Conservation (phyloP, 768 basidiomycete genomes). For the Saitozyma podzolica region DNA sequence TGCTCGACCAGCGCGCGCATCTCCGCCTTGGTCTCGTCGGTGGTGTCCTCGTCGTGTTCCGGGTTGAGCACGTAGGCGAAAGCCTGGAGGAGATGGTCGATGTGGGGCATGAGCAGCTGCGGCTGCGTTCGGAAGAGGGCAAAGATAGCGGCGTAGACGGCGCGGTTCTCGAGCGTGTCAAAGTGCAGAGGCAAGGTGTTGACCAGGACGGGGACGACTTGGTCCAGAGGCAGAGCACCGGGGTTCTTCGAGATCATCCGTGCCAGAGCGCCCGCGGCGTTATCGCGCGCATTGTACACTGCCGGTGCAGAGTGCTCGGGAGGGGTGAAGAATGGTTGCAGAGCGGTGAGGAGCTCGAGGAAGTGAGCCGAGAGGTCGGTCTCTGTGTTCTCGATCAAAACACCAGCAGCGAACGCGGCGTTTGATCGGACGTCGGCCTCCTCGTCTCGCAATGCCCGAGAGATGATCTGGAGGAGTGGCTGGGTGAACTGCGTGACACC, state of each 20-base stretch:
- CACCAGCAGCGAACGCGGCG: slow-evolving; percentile 89
- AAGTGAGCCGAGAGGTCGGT: slow-evolving; percentile 81
- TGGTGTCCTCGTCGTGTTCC: slow-evolving; percentile 69
- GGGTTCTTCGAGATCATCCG: slow-evolving; percentile 81
- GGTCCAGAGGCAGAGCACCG: slow-evolving; percentile 75
- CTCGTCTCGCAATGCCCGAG: slow-evolving; percentile 73
- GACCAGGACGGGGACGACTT: slow-evolving; percentile 69
- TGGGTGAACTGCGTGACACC: slow-evolving; percentile 80
- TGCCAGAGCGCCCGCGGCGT: slow-evolving; percentile 90
- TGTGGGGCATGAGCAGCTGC: slow-evolving; percentile 66
- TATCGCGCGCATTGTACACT: slow-evolving; percentile 83
- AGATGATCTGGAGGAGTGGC: slow-evolving; percentile 78
- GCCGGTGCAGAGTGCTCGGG: slow-evolving; percentile 65
- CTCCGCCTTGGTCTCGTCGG: slow-evolving; percentile 72
- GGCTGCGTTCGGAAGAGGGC: slow-evolving; percentile 78
- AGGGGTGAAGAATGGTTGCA: slow-evolving; percentile 77
- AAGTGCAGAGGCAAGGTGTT: slow-evolving; percentile 79
- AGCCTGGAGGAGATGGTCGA: slow-evolving; percentile 75
- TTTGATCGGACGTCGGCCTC: slow-evolving; percentile 96
- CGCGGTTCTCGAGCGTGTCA: slow-evolving; percentile 85
- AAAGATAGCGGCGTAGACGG: slow-evolving; percentile 87
- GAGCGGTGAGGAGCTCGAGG: slow-evolving; percentile 69
- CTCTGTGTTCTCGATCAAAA: slow-evolving; percentile 82
- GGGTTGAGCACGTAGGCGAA: slow-evolving; percentile 84
- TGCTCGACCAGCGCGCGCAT: slow-evolving; percentile 71